Conservation (phyloP, 2,329 filamentous ascomycete genomes). For the Dichotomopilus funicola region DNA sequence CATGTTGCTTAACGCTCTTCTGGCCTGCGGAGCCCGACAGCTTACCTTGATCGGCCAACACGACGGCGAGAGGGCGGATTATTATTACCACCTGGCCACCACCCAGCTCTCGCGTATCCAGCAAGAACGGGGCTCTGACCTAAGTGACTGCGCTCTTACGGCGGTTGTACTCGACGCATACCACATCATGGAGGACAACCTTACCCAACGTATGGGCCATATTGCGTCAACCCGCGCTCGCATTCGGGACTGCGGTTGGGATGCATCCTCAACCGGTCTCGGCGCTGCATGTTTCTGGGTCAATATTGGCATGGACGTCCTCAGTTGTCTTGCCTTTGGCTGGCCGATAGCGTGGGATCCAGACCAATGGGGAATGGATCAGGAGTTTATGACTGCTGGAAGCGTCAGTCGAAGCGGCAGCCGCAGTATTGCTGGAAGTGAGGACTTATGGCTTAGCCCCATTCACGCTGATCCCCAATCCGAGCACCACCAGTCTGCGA, state of each 20-base stretch:
- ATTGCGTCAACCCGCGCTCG: conserved; percentile 77
- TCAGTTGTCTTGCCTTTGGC: conserved; percentile 80
- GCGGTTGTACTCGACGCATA: conserved; percentile 88
- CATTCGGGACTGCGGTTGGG: conserved; percentile 87
- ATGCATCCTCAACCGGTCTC: conserved; percentile 68
- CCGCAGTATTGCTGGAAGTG: conserved; percentile 14
- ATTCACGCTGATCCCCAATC: neutral
- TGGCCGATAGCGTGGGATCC: conserved; percentile 86
- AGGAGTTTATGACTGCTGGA: conserved; percentile 49
- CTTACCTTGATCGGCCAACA: conserved; percentile 65
- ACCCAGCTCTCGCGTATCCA: conserved; percentile 68
- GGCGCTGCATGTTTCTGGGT: conserved; percentile 91
- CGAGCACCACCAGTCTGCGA: conserved; percentile 26
- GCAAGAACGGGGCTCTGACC: conserved; percentile 79
- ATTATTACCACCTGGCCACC: conserved; percentile 83
- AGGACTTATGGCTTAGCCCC: neutral
- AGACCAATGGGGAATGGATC: conserved; percentile 81
- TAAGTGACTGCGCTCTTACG: conserved; percentile 75
- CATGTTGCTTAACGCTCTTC: conserved; percentile 81
- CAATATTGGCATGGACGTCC: conserved; percentile 83
- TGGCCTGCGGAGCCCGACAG: conserved; percentile 83
- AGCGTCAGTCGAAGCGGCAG: conserved; percentile 13
- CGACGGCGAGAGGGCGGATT: conserved; percentile 67
- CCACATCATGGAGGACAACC: conserved; percentile 81
- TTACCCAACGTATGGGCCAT: conserved; percentile 78